Evolutionary conservation across 2,329 filamentous ascomycete species (phyloP).

Genomic region (Pestalotiopsis sp.): DNA sequence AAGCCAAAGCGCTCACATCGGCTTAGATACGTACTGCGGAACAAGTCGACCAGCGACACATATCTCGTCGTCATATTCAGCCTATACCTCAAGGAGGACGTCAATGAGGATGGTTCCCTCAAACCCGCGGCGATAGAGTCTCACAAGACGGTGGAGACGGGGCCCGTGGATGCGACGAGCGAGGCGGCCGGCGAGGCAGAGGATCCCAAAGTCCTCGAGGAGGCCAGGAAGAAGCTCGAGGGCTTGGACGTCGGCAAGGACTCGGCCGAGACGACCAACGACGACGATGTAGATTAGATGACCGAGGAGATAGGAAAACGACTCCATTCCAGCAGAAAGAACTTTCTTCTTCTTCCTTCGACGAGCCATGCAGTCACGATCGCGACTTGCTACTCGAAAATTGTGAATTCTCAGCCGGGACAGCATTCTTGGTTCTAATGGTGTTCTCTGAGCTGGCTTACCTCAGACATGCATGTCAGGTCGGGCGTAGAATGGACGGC

Average conservation of each 20-base stretch:
- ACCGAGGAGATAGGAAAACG: neutral
- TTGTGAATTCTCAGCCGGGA: neutral
- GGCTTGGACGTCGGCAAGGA: conserved; percentile 20
- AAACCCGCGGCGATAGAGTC: conserved; percentile 40
- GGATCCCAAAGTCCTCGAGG: conserved; percentile 31
- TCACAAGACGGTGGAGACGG: conserved; percentile 34
- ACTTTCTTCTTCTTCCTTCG: neutral
- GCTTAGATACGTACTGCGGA: conserved; percentile 90
- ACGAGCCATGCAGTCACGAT: too few species aligned
- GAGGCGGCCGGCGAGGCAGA: conserved; percentile 28
- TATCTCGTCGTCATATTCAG: conserved; percentile 85
- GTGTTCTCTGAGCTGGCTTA: neutral
- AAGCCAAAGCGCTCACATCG: conserved; percentile 71
- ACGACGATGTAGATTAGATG: conserved; percentile 47
- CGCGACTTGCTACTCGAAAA: too few species aligned
- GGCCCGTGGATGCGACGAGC: conserved; percentile 18
- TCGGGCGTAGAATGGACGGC: neutral
- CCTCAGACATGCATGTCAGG: neutral
- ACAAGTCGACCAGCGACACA: conserved; percentile 71
- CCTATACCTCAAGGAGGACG: conserved; percentile 70
- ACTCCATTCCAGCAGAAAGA: neutral
- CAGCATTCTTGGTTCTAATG: neutral
- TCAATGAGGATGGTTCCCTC: conserved; percentile 60
- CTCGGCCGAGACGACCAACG: conserved; percentile 31
- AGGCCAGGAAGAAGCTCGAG: conserved; percentile 39